These are phyloP conservation scores for Daldinia sp. DNA, from an alignment of 2,329 filamentous ascomycete species.

Conservation along the genomic window DNA sequence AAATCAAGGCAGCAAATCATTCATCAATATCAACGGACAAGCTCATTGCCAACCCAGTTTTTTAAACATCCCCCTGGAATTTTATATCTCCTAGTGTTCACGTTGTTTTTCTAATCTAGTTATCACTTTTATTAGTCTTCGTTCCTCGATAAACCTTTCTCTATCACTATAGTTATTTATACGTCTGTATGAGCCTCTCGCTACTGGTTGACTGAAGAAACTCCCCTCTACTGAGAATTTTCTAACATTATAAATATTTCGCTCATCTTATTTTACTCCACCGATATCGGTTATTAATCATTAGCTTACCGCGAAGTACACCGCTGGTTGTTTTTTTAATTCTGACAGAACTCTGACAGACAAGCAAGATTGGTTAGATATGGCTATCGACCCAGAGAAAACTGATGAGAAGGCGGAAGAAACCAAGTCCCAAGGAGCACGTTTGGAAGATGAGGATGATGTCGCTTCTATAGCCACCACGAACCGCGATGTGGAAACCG, in stretches of 20 bases:
- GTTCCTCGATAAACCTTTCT: background rate
- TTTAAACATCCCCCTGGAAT: conserved; percentile 7
- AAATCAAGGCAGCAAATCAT: conserved; percentile 13
- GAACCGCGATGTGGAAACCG: conserved; percentile 17
- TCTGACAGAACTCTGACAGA: no score
- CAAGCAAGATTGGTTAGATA: conserved; percentile 5
- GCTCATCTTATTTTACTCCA: background rate
- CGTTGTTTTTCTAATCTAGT: conserved; percentile 1
- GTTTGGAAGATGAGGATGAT: conserved; percentile 17
- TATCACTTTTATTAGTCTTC: background rate
- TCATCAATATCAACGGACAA: conserved; percentile 5
- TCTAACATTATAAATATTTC: background rate
- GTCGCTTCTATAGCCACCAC: conserved; percentile 19
- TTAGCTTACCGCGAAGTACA: background rate
- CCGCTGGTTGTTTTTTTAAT: no score
- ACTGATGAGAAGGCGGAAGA: conserved; percentile 24
- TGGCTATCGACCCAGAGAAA: conserved; percentile 26
- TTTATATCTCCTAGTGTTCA: background rate
- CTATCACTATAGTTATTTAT: background rate
- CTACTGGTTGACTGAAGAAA: background rate
- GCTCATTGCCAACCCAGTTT: conserved; percentile 1
- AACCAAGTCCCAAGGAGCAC: background rate
- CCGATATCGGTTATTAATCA: conserved; percentile 26
- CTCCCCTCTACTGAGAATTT: background rate
- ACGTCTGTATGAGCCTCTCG: background rate